Percentiles rank a stretch among this genome's conserved stretches.
phyloP scores from a whole-genome alignment of 345 rosid species.

The Excoecaria agallocha region DNA sequence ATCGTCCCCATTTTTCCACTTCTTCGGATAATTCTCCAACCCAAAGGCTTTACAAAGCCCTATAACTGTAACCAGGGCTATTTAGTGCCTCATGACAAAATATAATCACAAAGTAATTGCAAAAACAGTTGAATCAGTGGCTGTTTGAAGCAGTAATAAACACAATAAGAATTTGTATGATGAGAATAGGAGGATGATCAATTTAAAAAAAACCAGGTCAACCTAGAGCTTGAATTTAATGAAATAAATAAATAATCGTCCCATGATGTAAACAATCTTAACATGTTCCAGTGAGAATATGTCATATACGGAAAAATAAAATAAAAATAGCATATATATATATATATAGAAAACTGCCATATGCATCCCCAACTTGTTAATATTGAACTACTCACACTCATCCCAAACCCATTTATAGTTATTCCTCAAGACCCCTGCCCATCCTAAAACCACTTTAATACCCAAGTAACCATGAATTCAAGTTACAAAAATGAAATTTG shows the following conservation, averaged over 20 bases:
- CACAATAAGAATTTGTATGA: not conserved
- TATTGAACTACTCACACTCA: too few species aligned
- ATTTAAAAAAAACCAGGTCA: not conserved
- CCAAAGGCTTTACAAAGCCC: not conserved
- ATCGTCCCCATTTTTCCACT: conserved; percentile 3
- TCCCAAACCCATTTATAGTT: too few species aligned
- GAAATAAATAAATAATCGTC: not conserved
- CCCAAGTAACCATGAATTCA: too few species aligned
- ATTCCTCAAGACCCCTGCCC: too few species aligned
- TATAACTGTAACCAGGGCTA: not conserved
- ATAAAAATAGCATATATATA: not conserved
- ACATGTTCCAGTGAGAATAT: not conserved
- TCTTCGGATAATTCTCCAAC: not conserved
- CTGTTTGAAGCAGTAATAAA: not conserved
- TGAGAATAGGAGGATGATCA: not conserved
- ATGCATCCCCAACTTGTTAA: too few species aligned
- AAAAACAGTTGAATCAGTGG: not conserved
- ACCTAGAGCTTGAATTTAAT: not conserved
- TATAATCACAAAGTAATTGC: not conserved
- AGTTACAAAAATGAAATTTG: too few species aligned
- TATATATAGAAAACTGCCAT: too few species aligned
- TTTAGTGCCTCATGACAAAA: not conserved
- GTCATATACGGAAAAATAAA: not conserved
- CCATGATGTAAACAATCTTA: not conserved
- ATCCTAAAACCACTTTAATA: too few species aligned